These are phyloP conservation scores for Nigrospora oryzae DNA, from an alignment of 2,329 filamentous ascomycete species.

Conservation along the genomic window DNA sequence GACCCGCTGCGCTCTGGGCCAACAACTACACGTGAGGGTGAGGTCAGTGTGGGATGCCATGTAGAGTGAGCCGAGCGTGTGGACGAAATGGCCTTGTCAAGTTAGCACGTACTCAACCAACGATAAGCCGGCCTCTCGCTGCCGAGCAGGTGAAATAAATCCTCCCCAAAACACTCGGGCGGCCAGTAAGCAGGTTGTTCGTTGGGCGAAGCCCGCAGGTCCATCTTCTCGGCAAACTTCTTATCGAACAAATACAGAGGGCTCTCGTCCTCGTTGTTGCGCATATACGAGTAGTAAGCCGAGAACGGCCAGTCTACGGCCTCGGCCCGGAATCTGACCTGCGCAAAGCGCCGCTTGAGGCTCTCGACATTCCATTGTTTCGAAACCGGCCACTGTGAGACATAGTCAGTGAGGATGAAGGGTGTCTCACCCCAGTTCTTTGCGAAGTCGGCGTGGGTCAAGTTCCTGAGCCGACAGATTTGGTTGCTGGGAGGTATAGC, in stretches of 20 bases:
- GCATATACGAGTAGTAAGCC: conserved; percentile 80
- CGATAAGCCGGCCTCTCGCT: conserved; percentile 74
- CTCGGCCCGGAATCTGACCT: conserved; percentile 76
- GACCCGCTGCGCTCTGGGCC: conserved; percentile 81
- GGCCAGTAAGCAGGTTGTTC: conserved; percentile 60
- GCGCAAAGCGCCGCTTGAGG: conserved; percentile 55
- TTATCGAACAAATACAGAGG: conserved; percentile 90
- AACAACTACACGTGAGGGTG: conserved; percentile 38
- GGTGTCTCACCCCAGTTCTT: conserved; percentile 69
- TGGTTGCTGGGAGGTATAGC: conserved; percentile 67
- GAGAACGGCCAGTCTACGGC: conserved; percentile 84
- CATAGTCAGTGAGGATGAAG: conserved; percentile 77
- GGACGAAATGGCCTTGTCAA: too few species aligned
- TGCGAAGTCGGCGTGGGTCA: conserved; percentile 67
- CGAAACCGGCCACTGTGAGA: conserved; percentile 74
- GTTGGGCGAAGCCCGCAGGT: conserved; percentile 49
- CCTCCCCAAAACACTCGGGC: conserved; percentile 76
- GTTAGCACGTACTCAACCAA: conserved; percentile 55
- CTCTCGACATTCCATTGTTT: conserved; percentile 64
- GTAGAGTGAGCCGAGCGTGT: neutral
- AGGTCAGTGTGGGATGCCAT: neutral
- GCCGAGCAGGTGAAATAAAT: conserved; percentile 75
- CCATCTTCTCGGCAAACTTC: conserved; percentile 80
- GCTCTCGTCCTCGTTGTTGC: conserved; percentile 71
- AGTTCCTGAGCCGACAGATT: conserved; percentile 60